These are phyloP conservation scores for Solanum sitiens DNA, from an alignment of 257 asterid genomes.

Conservation along the genomic window DNA sequence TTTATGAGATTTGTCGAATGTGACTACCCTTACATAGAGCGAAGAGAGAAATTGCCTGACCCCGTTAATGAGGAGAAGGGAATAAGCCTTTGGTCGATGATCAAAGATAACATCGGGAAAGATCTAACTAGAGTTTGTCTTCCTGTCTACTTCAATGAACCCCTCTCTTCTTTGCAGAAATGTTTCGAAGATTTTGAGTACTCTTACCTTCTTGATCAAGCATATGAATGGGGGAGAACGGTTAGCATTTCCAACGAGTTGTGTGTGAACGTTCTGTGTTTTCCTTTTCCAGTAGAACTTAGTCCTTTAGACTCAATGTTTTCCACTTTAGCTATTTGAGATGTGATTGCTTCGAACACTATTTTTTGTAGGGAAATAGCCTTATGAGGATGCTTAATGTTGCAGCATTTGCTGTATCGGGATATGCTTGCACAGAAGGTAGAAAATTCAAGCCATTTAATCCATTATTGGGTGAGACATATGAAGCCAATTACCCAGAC, in stretches of 20 bases:
- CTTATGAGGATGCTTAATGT: conserved; percentile 15
- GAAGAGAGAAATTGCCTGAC: conserved; percentile 11
- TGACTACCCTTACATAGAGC: neutral
- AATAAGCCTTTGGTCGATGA: conserved; percentile 14
- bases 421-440: conserved; percentile 19
- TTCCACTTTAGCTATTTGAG: neutral
- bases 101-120: conserved; percentile 15
- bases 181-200: conserved; percentile 11
- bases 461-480: conserved; percentile 18
- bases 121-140: conserved; percentile 12
- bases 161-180: conserved; percentile 10
- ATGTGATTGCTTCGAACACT: neutral
- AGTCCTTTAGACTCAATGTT: neutral
- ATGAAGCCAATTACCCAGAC: conserved; percentile 16
- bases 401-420: conserved; percentile 20
- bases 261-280: neutral
- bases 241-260: neutral
- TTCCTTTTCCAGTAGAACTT: neutral
- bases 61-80: conserved; percentile 14
- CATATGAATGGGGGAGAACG: conserved; percentile 15
- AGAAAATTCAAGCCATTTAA: conserved; percentile 20
- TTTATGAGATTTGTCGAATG: neutral
- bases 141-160: conserved; percentile 16
- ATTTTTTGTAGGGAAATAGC: conserved; percentile 6
- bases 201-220: conserved; percentile 14